Evolutionary conservation across 1,139 yeast genomes (phyloP).

Genomic region (Blastobotrys persicus): DNA sequence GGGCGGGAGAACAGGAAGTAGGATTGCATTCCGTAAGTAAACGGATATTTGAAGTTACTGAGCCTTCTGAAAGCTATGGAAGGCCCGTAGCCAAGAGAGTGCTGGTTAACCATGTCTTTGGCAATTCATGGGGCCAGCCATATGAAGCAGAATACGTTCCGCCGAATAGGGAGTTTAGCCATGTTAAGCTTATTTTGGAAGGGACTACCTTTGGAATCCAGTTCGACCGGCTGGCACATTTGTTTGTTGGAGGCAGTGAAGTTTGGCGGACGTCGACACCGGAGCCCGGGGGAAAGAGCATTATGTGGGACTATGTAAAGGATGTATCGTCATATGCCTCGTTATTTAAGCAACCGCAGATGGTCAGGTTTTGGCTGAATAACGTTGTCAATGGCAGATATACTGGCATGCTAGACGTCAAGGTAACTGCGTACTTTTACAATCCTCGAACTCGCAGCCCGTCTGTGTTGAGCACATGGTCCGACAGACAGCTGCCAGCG

Average conservation of each 20-base stretch:
- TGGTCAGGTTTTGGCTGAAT: conserved; percentile 59
- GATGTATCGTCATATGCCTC: conserved; percentile 61
- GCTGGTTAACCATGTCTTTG: conserved; percentile 50
- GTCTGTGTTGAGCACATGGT: not conserved
- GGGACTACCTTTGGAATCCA: conserved; percentile 66
- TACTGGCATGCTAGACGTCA: conserved; percentile 61
- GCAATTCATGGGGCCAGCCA: conserved; percentile 59
- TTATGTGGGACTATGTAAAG: conserved; percentile 49
- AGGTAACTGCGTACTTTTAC: conserved; percentile 54
- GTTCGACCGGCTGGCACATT: conserved; percentile 72
- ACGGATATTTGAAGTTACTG: conserved; percentile 12
- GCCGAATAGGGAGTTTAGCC: conserved; percentile 49
- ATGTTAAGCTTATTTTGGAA: conserved; percentile 58
- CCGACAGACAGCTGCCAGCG: not conserved
- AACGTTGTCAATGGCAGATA: conserved; percentile 57
- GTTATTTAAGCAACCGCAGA: conserved; percentile 47
- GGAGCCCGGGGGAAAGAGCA: conserved; percentile 59
- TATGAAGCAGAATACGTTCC: conserved; percentile 44
- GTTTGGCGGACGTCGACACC: conserved; percentile 85
- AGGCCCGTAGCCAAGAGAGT: conserved; percentile 44
- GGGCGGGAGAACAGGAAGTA: not conserved
- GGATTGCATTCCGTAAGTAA: too few relatives aligned
- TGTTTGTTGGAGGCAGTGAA: conserved; percentile 63
- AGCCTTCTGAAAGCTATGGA: conserved; percentile 30
- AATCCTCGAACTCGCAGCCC: conserved; percentile 25